Percentiles rank a stretch among this genome's conserved stretches.
phyloP scores from a whole-genome alignment of 169 alveolate genomes.

The Perkinsus chesapeaki region DNA sequence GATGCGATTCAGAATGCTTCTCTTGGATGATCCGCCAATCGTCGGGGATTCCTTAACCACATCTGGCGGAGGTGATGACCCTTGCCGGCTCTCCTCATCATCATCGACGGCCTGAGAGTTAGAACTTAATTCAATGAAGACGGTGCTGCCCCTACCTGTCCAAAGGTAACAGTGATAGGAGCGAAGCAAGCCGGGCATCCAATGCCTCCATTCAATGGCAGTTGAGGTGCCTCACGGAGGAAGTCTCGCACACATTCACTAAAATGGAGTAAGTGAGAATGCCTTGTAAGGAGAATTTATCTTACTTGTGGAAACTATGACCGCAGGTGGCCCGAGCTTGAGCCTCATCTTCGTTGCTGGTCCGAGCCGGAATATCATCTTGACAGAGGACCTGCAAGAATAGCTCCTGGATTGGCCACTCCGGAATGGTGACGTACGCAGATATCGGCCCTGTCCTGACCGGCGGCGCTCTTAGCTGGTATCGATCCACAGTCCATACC shows the following conservation, averaged over 20 bases:
- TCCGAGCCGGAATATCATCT: constrained; percentile 41
- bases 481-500: constrained; percentile 52
- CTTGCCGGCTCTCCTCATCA: constrained; percentile 23
- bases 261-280: not conserved
- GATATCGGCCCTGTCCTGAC: constrained; percentile 36
- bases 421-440: constrained; percentile 39
- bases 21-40: constrained; percentile 17
- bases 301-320: not conserved
- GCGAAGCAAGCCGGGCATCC: constrained; percentile 67
- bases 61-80: constrained; percentile 8
- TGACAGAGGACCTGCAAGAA: constrained; percentile 39
- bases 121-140: not conserved
- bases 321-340: constrained; percentile 19
- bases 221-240: not conserved
- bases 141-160: not conserved
- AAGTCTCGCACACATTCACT: not conserved
- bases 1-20: constrained; percentile 50
- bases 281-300: not conserved
- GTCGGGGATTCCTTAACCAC: not conserved
- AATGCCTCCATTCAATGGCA: constrained; percentile 29
- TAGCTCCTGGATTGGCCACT: constrained; percentile 22
- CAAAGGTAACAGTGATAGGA: constrained; percentile 54
- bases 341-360: constrained; percentile 56
- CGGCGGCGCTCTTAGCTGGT: constrained; percentile 35
- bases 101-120: constrained; percentile 22